phyloP scores from a whole-genome alignment of 2,329 filamentous ascomycete species.

The Alternaria ventricosa region DNA sequence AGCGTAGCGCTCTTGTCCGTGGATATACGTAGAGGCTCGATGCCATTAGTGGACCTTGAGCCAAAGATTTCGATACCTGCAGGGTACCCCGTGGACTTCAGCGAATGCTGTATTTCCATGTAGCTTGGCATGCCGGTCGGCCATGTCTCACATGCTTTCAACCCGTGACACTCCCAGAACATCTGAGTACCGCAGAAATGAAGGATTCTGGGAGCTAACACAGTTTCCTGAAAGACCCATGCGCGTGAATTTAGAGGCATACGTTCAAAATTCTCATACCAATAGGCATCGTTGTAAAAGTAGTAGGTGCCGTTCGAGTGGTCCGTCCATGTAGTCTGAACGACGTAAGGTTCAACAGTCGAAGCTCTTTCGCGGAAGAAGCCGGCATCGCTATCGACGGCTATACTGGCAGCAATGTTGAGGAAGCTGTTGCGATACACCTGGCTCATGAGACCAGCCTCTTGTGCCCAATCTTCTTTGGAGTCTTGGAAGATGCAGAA shows the following conservation, averaged over 20 bases:
- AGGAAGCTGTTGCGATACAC: neutral
- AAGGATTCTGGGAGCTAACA: neutral
- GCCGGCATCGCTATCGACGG: neutral
- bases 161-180: neutral
- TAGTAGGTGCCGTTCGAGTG: neutral
- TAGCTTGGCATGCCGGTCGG: fast-evolving
- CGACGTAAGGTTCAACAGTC: neutral
- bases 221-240: neutral
- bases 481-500: constrained; percentile 1
- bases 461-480: neutral
- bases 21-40: neutral
- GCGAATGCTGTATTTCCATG: neutral
- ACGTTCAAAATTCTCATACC: neutral
- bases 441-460: neutral
- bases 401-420: neutral
- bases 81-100: neutral
- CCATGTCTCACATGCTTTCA: neutral
- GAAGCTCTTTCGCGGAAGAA: neutral
- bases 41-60: neutral
- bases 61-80: neutral
- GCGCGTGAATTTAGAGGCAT: neutral
- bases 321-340: neutral
- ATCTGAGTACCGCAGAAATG: neutral
- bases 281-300: fast-evolving
- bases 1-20: neutral